A percentile compares a stretch with the other conserved stretches of the same genome.
These are phyloP conservation scores for Clavispora fructus DNA, from an alignment of 805 yeast species.

Conservation along the genomic window DNA sequence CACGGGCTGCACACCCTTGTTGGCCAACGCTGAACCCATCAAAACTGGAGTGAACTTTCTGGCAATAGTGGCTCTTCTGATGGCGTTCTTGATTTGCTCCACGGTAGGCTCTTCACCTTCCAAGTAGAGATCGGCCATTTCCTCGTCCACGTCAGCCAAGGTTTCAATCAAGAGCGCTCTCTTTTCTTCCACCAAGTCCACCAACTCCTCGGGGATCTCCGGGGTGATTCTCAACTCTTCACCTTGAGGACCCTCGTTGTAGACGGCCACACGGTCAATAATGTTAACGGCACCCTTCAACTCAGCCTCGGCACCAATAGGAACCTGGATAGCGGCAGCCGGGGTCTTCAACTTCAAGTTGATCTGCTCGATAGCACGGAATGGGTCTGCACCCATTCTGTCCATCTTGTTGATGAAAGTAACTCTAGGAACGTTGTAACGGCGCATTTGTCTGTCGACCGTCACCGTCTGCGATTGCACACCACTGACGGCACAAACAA, in stretches of 20 bases:
- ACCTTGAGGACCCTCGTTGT: conserved; percentile 89
- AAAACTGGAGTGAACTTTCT: conserved; percentile 98
- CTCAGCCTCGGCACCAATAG: conserved; percentile 88
- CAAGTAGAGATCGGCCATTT: conserved; percentile 85
- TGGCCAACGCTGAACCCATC: conserved; percentile 98
- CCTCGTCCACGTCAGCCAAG: conserved; percentile 97
- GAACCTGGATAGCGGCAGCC: conserved; percentile 97
- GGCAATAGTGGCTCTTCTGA: conserved; percentile 91
- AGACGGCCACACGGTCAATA: conserved; percentile 79
- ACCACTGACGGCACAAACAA: conserved; percentile 97
- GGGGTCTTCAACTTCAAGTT: conserved; percentile 82
- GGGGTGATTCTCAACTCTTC: conserved; percentile 57
- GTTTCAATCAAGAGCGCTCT: conserved; percentile 83
- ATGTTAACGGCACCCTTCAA: conserved; percentile 88
- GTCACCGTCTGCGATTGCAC: conserved; percentile 98
- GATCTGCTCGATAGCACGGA: conserved; percentile 88
- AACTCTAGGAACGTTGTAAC: conserved; percentile 94
- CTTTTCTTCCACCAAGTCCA: conserved; percentile 83
- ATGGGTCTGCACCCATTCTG: conserved; percentile 98
- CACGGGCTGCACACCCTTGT: conserved; percentile 92
- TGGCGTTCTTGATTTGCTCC: conserved; percentile 81
- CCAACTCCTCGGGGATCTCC: conserved; percentile 74
- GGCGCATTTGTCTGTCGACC: conserved; percentile 97
- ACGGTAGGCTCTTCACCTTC: conserved; percentile 86
- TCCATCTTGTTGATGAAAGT: conserved; percentile 98